Evolutionary conservation across 164 flowering plant genomes (phyloP).

Genomic region (Liriodendron chinense): DNA sequence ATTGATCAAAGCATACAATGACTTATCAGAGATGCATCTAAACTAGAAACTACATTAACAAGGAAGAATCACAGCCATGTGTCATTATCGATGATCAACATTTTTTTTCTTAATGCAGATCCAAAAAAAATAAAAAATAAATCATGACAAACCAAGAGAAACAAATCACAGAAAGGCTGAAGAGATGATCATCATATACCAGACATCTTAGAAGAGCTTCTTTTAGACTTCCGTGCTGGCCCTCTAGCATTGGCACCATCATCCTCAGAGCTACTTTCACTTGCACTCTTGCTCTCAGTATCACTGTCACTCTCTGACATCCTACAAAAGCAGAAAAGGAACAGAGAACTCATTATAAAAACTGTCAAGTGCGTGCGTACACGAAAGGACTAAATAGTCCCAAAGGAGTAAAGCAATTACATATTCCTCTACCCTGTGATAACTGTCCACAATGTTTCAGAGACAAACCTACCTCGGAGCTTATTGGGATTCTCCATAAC

Average conservation of each 20-base stretch:
- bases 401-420: background rate
- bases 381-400: background rate
- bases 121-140: too few species aligned
- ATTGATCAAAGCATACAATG: background rate
- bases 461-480: too few species aligned
- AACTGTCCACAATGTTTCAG: too few species aligned
- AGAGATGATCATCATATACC: conserved; percentile 15
- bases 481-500: too few species aligned
- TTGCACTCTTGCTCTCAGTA: conserved; percentile 45
- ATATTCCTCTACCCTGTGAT: background rate
- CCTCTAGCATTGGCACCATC: conserved; percentile 32
- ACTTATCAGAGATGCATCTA: too few species aligned
- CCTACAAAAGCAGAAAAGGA: conserved; percentile 27
- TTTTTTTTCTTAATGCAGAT: too few species aligned
- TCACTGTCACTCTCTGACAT: conserved; percentile 48
- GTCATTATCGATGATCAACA: too few species aligned
- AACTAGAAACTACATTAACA: too few species aligned
- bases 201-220: conserved; percentile 22
- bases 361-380: background rate
- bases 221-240: conserved; percentile 36
- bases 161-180: background rate
- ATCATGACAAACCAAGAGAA: background rate
- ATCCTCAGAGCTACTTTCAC: conserved; percentile 44
- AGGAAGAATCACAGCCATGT: too few species aligned
- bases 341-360: background rate